A percentile compares a stretch with the other conserved stretches of the same genome.
These are phyloP conservation scores for Nepenthes mirabilis DNA, from an alignment of 148 eudicot genomes.

Conservation along the genomic window DNA sequence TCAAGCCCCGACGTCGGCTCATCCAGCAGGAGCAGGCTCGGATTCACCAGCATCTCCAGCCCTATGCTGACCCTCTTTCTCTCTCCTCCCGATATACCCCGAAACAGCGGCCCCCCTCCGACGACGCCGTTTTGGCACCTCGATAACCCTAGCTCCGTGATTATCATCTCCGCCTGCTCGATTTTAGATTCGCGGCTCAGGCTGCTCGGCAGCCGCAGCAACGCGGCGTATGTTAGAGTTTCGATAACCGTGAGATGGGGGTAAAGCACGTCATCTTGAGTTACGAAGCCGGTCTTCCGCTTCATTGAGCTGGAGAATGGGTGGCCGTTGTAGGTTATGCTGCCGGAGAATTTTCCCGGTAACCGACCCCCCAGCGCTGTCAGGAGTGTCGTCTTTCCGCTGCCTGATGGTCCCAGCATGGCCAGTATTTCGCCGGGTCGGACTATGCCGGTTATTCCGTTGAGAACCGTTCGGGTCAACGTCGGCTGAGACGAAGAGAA, in stretches of 20 bases:
- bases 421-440: constrained; percentile 72
- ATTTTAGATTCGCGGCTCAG: constrained; percentile 38
- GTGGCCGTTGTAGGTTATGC: constrained; percentile 53
- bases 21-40: constrained; percentile 60
- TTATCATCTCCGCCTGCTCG: constrained; percentile 44
- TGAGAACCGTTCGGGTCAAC: constrained; percentile 32
- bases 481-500: constrained; percentile 27
- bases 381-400: constrained; percentile 79
- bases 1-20: constrained; percentile 91
- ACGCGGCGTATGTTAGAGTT: constrained; percentile 55
- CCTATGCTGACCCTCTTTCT: constrained; percentile 79
- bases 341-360: constrained; percentile 34
- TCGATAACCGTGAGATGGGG: constrained; percentile 77
- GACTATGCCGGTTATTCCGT: constrained; percentile 49
- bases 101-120: constrained; percentile 57
- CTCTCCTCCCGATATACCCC: constrained; percentile 82
- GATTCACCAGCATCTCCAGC: constrained; percentile 80
- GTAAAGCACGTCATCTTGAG: constrained; percentile 68
- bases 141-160: constrained; percentile 42
- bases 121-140: constrained; percentile 46
- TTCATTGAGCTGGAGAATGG: constrained; percentile 46
- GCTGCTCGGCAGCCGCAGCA: constrained; percentile 39
- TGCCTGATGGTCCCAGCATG: constrained; percentile 88
- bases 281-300: constrained; percentile 62
- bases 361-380: constrained; percentile 60